Evolutionary conservation across 163 green algal species (phyloP).

Genomic region (Trebouxia gelatinosa): DNA sequence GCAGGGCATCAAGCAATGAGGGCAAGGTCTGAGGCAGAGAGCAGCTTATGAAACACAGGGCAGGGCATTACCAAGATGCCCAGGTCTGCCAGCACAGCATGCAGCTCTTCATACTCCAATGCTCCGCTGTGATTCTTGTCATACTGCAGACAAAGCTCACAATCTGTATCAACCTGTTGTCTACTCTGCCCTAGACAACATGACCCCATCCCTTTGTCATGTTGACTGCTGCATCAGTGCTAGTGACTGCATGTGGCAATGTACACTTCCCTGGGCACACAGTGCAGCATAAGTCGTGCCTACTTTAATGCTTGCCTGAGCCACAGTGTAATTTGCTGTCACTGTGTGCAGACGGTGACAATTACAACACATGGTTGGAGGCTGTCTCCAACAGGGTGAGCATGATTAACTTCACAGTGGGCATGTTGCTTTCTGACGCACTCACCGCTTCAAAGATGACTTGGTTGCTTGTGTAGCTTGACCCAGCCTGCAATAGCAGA

Average conservation of each 20-base stretch:
- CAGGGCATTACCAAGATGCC: constrained; percentile 47
- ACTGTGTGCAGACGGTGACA: neutral
- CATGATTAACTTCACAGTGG: no score
- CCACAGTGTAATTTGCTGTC: neutral
- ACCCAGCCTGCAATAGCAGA: no score
- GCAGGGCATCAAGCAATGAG: no score
- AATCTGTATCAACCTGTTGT: no score
- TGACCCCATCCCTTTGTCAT: no score
- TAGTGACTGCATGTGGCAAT: neutral
- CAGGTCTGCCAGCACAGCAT: constrained; percentile 45
- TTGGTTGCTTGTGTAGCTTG: no score
- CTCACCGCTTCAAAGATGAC: constrained; percentile 23
- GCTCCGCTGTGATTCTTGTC: constrained; percentile 45
- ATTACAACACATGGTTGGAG: neutral
- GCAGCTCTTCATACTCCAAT: constrained; percentile 48
- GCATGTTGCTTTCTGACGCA: no score
- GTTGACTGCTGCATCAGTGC: no score
- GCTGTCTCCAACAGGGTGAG: no score
- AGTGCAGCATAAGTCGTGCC: neutral
- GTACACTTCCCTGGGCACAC: neutral
- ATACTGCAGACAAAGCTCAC: constrained; percentile 38
- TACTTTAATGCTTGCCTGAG: neutral
- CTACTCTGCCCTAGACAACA: no score
- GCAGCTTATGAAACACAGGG: no score
- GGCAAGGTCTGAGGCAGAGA: no score